A percentile compares a stretch with the other conserved stretches of the same genome.
Evolutionary conservation across 345 rosid species (phyloP).

Genomic region (Melaleuca alternifolia): DNA sequence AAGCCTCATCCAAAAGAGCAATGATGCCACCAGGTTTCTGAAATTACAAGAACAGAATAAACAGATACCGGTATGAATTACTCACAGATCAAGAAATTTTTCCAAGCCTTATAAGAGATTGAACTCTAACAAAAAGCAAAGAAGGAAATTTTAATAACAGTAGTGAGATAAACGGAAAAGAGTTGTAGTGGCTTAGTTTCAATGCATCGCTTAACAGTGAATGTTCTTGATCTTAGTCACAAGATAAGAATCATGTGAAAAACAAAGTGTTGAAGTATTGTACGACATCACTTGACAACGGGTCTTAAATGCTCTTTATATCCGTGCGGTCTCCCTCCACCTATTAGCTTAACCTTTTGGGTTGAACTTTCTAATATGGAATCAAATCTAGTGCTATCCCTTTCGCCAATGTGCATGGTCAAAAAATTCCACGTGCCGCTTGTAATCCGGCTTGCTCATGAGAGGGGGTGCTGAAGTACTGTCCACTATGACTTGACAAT

Average conservation of each 20-base stretch:
- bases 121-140: background rate
- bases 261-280: background rate
- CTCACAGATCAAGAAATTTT: background rate
- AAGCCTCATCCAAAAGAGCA: conserved; percentile 98
- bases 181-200: background rate
- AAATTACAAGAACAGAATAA: conserved; percentile 8
- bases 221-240: background rate
- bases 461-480: too few species aligned
- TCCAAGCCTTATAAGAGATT: background rate
- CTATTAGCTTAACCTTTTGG: too few species aligned
- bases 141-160: background rate
- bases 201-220: background rate
- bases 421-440: too few species aligned
- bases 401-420: too few species aligned
- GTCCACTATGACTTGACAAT: too few species aligned
- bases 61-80: background rate
- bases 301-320: too few species aligned
- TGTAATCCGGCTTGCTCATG: too few species aligned
- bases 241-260: background rate
- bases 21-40: conserved; percentile 99
- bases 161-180: background rate
- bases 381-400: too few species aligned
- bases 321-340: too few species aligned
- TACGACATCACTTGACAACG: too few species aligned
- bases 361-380: too few species aligned